Base-by-base conservation (phyloP, 78 protist genomes). In the Dictyostelium firmibasis region DNA sequence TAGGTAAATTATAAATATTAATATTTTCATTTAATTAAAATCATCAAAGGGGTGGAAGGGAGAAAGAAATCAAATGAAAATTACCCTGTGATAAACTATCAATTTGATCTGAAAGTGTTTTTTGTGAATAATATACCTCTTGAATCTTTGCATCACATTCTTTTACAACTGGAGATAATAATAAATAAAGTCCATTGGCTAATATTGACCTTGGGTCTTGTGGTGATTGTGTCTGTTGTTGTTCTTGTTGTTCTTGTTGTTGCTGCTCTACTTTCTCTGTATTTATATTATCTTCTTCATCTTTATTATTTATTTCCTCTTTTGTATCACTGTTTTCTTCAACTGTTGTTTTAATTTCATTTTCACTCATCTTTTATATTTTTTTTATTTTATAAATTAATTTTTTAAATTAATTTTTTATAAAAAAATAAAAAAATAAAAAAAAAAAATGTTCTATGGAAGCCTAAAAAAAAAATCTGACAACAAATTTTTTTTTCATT, bases 71-170 rank as follows among this genome's bases (percentile, higher is more conserved):
- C 2, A 11, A 11, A 47, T 47, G 1, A 47, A 70, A 8, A 57
- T 9, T 86, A 86, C 92, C 86, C n/a, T 62, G 78, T 25, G 93
- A 88, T 44, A 88, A 69, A 67, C 43, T 16, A 79, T 88, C 93
- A 10, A 88, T 88, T 79, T 88, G 93, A 20, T 88, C 93, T 3
- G 93, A 88, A 16, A 88, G 70, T 64, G 70, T 79, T 84, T 88
- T 88, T 69, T 88, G 93, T 43, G 93, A 88, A 53, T 88, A 74
- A 88, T 88, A 88, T 20, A 88, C 93, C 23, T 88, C 93, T 88
- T 88, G 93, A 47, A 88, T 88, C 18, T 88, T 88, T 6, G 79
- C 60, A 79, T 88, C 93, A 33, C 93, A 88, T 88, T 88, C 93
- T 33, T 88, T 88, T n/a, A 88, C 86, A 20, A 88, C 93, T 29